These are phyloP conservation scores for Candida tammaniensis DNA, from an alignment of 805 yeast genomes.

Conservation along the genomic window DNA sequence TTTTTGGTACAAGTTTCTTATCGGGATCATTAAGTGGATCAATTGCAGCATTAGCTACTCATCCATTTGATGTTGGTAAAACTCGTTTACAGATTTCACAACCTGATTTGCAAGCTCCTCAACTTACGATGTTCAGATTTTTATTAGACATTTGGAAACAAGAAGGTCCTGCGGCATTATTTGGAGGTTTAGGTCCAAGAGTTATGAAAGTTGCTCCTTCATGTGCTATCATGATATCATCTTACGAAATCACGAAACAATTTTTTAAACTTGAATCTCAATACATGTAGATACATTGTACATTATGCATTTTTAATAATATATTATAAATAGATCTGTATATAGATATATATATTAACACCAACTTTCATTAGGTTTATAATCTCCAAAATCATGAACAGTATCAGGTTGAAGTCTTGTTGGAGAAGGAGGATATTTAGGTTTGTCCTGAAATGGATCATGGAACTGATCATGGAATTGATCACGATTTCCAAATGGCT, in stretches of 20 bases:
- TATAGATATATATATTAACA: neutral
- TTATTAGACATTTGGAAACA: conserved; percentile 57
- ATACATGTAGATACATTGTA: neutral
- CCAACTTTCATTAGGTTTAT: conserved; percentile 3
- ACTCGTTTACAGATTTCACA: conserved; percentile 72
- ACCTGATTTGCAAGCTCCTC: conserved; percentile 12
- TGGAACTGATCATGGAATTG: too few species aligned
- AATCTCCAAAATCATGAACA: conserved; percentile 1
- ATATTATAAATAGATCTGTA: neutral
- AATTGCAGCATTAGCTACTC: conserved; percentile 81
- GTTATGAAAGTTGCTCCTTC: conserved; percentile 92
- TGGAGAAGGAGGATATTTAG: too few species aligned
- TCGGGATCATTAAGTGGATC: conserved; percentile 85
- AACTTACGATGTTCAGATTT: conserved; percentile 60
- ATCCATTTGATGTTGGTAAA: conserved; percentile 97
- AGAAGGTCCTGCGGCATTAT: conserved; percentile 85
- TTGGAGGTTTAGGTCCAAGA: conserved; percentile 83
- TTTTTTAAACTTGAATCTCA: conserved; percentile 22
- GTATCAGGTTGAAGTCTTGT: too few species aligned
- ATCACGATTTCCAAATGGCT: too few species aligned
- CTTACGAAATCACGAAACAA: conserved; percentile 85
- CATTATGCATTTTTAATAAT: neutral
- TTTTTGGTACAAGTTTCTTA: conserved; percentile 63
- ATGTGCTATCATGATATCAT: conserved; percentile 97
- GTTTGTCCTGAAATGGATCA: too few species aligned